Conservation (phyloP, 2,329 filamentous ascomycete genomes). For the Ceratocystis cubensis region DNA sequence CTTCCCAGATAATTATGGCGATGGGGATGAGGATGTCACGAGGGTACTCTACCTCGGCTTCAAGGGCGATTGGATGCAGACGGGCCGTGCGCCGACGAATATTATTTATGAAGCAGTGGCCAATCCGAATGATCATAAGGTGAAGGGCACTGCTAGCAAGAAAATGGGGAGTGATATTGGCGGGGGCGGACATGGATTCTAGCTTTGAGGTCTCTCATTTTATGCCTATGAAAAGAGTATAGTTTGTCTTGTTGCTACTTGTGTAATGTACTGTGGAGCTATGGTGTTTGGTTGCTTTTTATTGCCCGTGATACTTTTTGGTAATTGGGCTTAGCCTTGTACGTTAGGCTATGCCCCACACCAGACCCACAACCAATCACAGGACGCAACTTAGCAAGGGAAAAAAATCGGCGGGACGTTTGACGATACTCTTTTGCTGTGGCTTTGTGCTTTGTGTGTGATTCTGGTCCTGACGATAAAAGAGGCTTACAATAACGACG, state of each 20-base stretch:
- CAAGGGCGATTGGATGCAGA: conserved; percentile 82
- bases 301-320: not conserved
- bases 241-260: not conserved
- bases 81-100: conserved; percentile 58
- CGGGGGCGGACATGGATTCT: conserved; percentile 25
- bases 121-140: conserved; percentile 74
- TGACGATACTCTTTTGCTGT: not conserved
- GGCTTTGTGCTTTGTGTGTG: conserved; percentile 1
- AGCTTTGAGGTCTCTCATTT: not conserved
- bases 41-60: conserved; percentile 76
- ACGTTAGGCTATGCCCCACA: conserved; percentile 11
- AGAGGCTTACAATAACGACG: not conserved
- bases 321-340: not conserved
- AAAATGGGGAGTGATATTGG: conserved; percentile 45
- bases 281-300: not conserved
- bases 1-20: conserved; percentile 80
- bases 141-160: conserved; percentile 45
- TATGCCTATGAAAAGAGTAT: not conserved
- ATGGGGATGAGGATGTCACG: conserved; percentile 68
- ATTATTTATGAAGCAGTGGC: conserved; percentile 91
- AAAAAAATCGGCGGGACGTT: conserved; percentile 6
- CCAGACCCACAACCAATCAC: conserved; percentile 13
- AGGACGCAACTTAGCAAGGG: not conserved
- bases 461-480: not conserved
- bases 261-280: not conserved